Evolutionary conservation across 306 rosid species (phyloP).

Genomic region (Corylus avellana): DNA sequence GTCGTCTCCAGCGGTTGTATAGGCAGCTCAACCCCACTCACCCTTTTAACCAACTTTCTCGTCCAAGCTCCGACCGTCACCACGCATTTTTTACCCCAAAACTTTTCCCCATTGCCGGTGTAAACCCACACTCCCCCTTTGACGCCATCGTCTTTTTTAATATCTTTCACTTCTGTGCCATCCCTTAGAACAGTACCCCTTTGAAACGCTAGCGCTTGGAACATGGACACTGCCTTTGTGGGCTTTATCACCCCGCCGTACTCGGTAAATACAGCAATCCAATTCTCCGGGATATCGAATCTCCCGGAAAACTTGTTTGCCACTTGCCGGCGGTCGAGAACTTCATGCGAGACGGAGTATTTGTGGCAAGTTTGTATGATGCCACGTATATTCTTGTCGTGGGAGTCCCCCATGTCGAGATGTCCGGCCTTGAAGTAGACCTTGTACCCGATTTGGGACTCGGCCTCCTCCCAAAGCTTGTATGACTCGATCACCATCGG

Average conservation of each 20-base stretch:
- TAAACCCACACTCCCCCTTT: slow-evolving; percentile 44
- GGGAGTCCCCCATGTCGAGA: slow-evolving; percentile 53
- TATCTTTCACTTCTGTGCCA: slow-evolving; percentile 49
- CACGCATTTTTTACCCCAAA: slow-evolving; percentile 70
- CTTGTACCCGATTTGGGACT: slow-evolving; percentile 64
- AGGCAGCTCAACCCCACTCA: slow-evolving; percentile 61
- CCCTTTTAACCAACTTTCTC: slow-evolving; percentile 55
- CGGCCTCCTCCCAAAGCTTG: slow-evolving; percentile 60
- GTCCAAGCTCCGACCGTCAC: slow-evolving; percentile 87
- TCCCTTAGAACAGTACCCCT: slow-evolving; percentile 69
- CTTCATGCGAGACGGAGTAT: slow-evolving; percentile 21
- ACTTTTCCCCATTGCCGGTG: slow-evolving; percentile 40
- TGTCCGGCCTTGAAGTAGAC: slow-evolving; percentile 68
- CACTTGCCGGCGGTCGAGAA: slow-evolving; percentile 36
- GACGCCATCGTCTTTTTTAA: slow-evolving; percentile 31
- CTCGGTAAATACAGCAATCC: slow-evolving; percentile 53
- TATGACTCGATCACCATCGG: slow-evolving; percentile 68
- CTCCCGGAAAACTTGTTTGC: slow-evolving; percentile 46
- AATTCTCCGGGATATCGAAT: slow-evolving; percentile 59
- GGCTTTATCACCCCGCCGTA: slow-evolving; percentile 77
- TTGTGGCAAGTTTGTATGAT: slow-evolving; percentile 39
- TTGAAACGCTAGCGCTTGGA: slow-evolving; percentile 58
- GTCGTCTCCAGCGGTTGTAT: slow-evolving; percentile 61
- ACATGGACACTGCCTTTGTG: slow-evolving; percentile 84
- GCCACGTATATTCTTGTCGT: slow-evolving; percentile 30